Evolutionary conservation across 1,139 yeast genomes (phyloP), one percentile per base, ranked within the genome.

Genomic region (Kluyveromyces marxianus): DNA sequence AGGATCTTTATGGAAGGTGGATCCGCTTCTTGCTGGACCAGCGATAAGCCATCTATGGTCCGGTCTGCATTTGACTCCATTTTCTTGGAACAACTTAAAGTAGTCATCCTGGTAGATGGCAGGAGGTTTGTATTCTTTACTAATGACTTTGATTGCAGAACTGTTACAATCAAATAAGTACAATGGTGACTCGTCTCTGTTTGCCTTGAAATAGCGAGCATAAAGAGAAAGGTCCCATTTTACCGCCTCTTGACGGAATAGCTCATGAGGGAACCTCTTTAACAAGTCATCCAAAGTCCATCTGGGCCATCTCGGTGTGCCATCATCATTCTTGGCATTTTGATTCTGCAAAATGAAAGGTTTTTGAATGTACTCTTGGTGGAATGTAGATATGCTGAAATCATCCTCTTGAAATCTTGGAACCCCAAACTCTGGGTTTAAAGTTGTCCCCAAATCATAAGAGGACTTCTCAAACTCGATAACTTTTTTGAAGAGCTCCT

Each of bases 1-100:
- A 3, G 97, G 97, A 59, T 89, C 97, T 57, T 89, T 88, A 63
- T 89, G 97, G 64, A 88, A 89, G 0, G 95, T 84, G 0, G 95
- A 85, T 0, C 96, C 97, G 21, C 89, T 80, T 43, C 95, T 66
- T 27, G 69, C 70, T 1, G 95, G 88, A 0, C 97, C 97, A 14
- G 85, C 75, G 40, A 89, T 89, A 35, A 89, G 69, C 97, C 97
- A 89, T 7, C 94, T 78, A 62, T 84, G 84, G 63, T 89, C 96
- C 0, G 97, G 97, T 45, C 96, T 73, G 53, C 85, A 81, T 3
- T 67, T 56, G 24, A 66, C 51, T 5, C 63, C 63, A 40, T 69
- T 66, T 48, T 67, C 58, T 50, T 72, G 62, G 55, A 77, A 69
- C 14, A 69, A 56, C 37, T 66, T 69, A 63, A 78, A 74, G 47